phyloP scores from a whole-genome alignment of 1,284 basidiomycete genomes.

The Waitea zeae region DNA sequence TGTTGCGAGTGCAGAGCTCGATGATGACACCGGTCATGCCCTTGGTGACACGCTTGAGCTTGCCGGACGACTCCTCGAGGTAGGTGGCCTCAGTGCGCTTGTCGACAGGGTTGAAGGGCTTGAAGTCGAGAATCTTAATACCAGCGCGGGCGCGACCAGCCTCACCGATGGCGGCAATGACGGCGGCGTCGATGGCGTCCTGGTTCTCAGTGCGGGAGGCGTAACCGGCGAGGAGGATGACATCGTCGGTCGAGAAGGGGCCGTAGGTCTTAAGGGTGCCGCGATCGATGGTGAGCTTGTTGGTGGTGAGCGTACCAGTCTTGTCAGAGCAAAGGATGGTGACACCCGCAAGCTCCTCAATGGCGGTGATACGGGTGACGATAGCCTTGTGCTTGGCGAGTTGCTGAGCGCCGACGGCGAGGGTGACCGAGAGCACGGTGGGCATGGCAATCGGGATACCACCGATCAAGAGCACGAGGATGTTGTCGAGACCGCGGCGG shows the following conservation, averaged over 20 bases:
- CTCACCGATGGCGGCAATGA: slow-evolving; percentile 71
- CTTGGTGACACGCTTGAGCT: slow-evolving; percentile 97
- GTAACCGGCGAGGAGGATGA: slow-evolving; percentile 88
- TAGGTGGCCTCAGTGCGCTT: slow-evolving; percentile 99
- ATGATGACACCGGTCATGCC: slow-evolving; percentile 98
- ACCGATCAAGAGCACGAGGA: slow-evolving; percentile 93
- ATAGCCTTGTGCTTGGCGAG: slow-evolving; percentile 98
- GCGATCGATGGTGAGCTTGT: slow-evolving; percentile 96
- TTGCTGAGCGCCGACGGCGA: slow-evolving; percentile 95
- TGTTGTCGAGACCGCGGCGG: slow-evolving; percentile 90
- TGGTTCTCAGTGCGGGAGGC: slow-evolving; percentile 97
- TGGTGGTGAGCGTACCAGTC: slow-evolving; percentile 94
- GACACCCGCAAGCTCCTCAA: slow-evolving; percentile 93
- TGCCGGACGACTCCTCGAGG: slow-evolving; percentile 83
- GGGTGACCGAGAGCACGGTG: slow-evolving; percentile 89
- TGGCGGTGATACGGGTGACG: slow-evolving; percentile 95
- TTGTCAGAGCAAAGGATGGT: slow-evolving; percentile 97
- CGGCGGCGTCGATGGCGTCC: slow-evolving; percentile 89
- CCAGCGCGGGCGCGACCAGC: slow-evolving; percentile 65
- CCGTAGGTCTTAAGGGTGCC: slow-evolving; percentile 87
- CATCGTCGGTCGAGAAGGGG: slow-evolving; percentile 76
- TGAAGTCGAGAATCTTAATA: slow-evolving; percentile 95
- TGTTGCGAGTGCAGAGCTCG: slow-evolving; percentile 92
- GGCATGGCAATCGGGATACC: slow-evolving; percentile 99
- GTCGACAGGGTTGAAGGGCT: slow-evolving; percentile 98